Conservation (phyloP, 768 basidiomycete species). For the Cystofilobasidium capitatum region DNA sequence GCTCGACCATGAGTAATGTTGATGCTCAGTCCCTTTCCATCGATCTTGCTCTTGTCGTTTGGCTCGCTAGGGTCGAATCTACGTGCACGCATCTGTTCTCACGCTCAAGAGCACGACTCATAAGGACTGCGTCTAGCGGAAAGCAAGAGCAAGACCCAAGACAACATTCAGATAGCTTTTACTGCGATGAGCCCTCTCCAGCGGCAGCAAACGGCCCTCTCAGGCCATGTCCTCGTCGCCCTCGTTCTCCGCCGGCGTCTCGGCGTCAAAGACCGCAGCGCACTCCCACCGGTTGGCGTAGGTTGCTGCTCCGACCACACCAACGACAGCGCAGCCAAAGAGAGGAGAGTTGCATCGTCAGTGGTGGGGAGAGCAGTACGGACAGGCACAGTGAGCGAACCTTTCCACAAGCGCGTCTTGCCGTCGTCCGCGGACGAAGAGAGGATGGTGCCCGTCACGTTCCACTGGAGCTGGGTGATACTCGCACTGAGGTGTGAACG, state of each 20-base stretch:
- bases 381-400: constrained; percentile 47
- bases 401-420: constrained; percentile 53
- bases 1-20: no score
- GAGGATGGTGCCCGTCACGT: constrained; percentile 50
- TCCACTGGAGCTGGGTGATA: constrained; percentile 86
- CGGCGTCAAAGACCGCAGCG: constrained; percentile 1
- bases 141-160: no score
- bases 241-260: not conserved
- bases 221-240: not conserved
- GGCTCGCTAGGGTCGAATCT: no score
- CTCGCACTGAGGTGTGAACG: constrained; percentile 44
- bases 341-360: not conserved
- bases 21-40: no score
- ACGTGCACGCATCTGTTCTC: no score
- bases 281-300: constrained; percentile 5
- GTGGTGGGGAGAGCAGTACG: not conserved
- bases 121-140: no score
- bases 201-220: no score
- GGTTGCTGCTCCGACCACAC: not conserved
- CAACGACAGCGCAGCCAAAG: not conserved
- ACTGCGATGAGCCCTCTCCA: no score
- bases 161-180: no score
- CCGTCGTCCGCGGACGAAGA: constrained; percentile 57
- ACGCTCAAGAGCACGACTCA: no score
- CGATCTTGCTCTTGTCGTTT: no score